These are phyloP conservation scores for Brassica juncea DNA, from an alignment of 345 rosid genomes.

Conservation along the genomic window DNA sequence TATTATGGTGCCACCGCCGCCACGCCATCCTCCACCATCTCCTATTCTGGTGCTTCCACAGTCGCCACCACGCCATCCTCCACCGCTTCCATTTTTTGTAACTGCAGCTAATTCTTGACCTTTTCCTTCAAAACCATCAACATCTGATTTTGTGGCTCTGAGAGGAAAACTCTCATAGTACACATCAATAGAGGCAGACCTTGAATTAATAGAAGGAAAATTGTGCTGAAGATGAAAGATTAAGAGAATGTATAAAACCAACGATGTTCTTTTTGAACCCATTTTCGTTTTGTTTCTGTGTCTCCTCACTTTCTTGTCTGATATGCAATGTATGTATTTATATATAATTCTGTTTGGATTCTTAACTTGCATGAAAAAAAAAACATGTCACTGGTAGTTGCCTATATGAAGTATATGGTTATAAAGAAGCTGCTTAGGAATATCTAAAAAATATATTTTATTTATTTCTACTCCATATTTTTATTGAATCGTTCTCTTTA, in stretches of 20 bases:
- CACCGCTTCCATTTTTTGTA: constrained; percentile 20
- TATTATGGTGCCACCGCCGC: too few species aligned
- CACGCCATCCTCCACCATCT: too few species aligned
- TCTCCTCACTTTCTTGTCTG: neutral
- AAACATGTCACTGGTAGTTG: neutral
- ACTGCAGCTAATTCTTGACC: constrained; percentile 25
- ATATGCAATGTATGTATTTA: too few species aligned
- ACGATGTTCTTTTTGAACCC: constrained; percentile 19
- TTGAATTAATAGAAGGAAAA: constrained; percentile 19
- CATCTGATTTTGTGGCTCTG: constrained; percentile 2
- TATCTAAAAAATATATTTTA: neutral
- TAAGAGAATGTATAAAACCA: constrained; percentile 30
- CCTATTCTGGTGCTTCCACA: too few species aligned
- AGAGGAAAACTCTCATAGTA: constrained; percentile 19
- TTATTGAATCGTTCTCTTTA: neutral
- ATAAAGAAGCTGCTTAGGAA: neutral
- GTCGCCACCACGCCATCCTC: neutral
- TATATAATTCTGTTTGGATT: neutral
- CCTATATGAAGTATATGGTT: neutral
- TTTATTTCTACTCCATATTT: neutral
- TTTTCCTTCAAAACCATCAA: constrained; percentile 19
- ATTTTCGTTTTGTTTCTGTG: constrained; percentile 5
- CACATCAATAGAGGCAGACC: neutral
- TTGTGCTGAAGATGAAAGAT: constrained; percentile 4
- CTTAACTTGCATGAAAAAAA: neutral